A percentile compares a stretch with the other conserved stretches of the same genome.
phyloP scores from a whole-genome alignment of 106 monocot genomes.

The Apostasia shenzhenica region DNA sequence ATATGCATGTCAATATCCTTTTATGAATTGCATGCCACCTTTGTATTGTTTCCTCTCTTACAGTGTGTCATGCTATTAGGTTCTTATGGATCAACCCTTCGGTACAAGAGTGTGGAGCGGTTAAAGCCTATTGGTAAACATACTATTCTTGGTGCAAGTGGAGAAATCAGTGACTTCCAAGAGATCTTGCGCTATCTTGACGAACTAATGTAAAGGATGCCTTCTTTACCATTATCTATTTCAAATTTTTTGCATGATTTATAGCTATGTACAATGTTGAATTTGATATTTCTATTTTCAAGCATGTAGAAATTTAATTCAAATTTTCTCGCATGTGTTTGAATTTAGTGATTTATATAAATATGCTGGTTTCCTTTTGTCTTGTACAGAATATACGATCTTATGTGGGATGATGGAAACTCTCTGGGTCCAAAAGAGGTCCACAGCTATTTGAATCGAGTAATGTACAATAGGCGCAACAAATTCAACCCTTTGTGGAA shows the following conservation, averaged over 20 bases:
- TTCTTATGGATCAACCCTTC: conserved; percentile 85
- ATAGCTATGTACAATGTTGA: background rate
- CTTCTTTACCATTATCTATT: background rate
- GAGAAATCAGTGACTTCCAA: conserved; percentile 89
- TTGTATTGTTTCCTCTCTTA: background rate
- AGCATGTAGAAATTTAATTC: no score
- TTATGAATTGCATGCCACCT: background rate
- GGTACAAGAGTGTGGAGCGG: conserved; percentile 79
- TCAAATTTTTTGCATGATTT: background rate
- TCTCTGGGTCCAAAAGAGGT: conserved; percentile 87
- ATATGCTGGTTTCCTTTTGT: background rate
- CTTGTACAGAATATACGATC: conserved; percentile 60
- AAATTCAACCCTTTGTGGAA: conserved; percentile 85
- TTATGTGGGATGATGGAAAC: conserved; percentile 93
- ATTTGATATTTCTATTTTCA: no score
- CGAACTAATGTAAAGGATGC: conserved; percentile 60
- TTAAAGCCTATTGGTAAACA: conserved; percentile 78
- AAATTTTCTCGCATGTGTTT: background rate
- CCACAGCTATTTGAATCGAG: conserved; percentile 67
- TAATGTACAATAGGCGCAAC: conserved; percentile 89
- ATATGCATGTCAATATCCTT: background rate
- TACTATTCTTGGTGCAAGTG: conserved; percentile 82
- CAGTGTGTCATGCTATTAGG: conserved; percentile 21
- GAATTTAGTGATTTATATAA: background rate
- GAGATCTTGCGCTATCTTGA: conserved; percentile 80